These are phyloP conservation scores for Candida gorgasii DNA, from an alignment of 805 yeast genomes.

Conservation along the genomic window DNA sequence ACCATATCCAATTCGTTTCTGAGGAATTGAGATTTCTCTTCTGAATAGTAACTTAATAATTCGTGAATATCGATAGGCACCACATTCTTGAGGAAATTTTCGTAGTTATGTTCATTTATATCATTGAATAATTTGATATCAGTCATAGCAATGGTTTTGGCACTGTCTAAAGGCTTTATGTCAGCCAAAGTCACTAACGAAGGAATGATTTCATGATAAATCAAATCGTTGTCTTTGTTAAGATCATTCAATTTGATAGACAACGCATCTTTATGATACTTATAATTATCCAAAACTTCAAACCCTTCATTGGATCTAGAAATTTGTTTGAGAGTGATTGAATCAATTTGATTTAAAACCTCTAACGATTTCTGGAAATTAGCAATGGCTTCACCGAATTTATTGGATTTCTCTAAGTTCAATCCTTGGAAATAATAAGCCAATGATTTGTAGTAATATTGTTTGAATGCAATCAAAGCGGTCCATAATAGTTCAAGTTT, in stretches of 20 bases:
- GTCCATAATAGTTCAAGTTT: conserved; percentile 49
- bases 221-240: conserved; percentile 84
- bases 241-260: conserved; percentile 42
- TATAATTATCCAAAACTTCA: conserved; percentile 41
- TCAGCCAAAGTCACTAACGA: conserved; percentile 58
- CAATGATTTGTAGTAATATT: conserved; percentile 55
- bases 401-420: conserved; percentile 51
- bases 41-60: conserved; percentile 83
- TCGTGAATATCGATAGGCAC: conserved; percentile 88
- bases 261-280: conserved; percentile 42
- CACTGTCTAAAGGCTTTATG: conserved; percentile 68
- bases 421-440: conserved; percentile 62
- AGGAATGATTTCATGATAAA: conserved; percentile 81
- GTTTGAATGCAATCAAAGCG: conserved; percentile 52
- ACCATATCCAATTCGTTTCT: conserved; percentile 73
- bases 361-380: conserved; percentile 53
- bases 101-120: conserved; percentile 38
- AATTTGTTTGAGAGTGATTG: conserved; percentile 25
- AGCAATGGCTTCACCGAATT: conserved; percentile 79
- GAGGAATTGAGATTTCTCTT: conserved; percentile 76
- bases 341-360: conserved; percentile 33
- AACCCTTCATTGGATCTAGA: conserved; percentile 29
- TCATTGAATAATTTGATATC: conserved; percentile 44
- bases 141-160: conserved; percentile 57
- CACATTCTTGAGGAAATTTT: conserved; percentile 71